Evolutionary conservation across 1,139 yeast species (phyloP), one percentile per base, ranked within the genome.

Genomic region (Geotrichum cucujoidarum): DNA sequence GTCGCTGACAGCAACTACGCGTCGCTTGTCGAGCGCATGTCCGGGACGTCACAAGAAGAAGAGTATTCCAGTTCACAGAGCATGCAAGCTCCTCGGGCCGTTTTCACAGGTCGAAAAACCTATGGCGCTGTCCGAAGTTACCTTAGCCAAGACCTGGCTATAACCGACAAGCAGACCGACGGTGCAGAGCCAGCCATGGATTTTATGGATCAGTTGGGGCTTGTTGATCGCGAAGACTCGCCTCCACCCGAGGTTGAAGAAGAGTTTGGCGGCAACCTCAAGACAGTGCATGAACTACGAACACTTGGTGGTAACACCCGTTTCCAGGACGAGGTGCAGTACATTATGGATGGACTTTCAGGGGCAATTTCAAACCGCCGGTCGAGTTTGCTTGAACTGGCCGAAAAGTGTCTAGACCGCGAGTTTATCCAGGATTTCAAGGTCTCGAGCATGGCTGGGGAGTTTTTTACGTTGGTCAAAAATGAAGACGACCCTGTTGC

Each of bases 271-370:
- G 48, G 47, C 4, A 44, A 53, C 13, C 40, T 58, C 25, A 56
- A 56, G 35, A 58, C 59, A 18, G 55, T 61, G 30, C 61, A 65
- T 18, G 69, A 67, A 21, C 57, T 70, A n/a, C 59, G 70, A n/a
- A 67, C 66, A 16, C 65, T 66, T 39, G 74, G 74, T 1, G 60
- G 58, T n/a, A 64, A 61, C 45, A 58, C 67, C 2, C 64, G 66
- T 35, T 61, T 60, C 34, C 45, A 54, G 1, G 69, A 68, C 43
- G 73, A 70, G 24, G 54, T 67, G 41, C 66, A 60, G 43, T 69
- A 68, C 44, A 52, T 69, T 14, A 48, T 70, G 22, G 74, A 69
- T n/a, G 72, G 73, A 0, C 54, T 70, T 6, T 47, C 55, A 34
- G 42, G 53, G 14, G 53, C 31, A 25, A 44, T 45, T 33, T 56